Evolutionary conservation across 2,329 filamentous ascomycete genomes (phyloP), one percentile per base, ranked within the genome.

Genomic region (Botrytis medusae): DNA sequence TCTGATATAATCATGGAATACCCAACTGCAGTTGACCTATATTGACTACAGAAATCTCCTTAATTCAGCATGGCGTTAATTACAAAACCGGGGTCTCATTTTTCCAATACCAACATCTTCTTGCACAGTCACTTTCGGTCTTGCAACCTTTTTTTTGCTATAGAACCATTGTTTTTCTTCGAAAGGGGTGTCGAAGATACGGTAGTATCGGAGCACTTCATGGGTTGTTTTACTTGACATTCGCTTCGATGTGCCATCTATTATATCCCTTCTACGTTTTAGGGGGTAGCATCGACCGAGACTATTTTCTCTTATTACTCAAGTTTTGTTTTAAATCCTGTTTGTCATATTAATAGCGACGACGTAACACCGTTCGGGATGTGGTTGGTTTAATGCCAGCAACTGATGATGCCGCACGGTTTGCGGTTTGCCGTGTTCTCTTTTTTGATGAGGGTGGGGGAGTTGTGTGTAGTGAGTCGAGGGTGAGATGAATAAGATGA

Each of bases 1-100:
- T 88, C 87, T 98, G 83, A 98, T 98, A 89, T 98, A 92, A 77
- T 77, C 72, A 72, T 51, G 48, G 44, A 68, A 68, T 73, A 62
- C 64, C 72, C 75, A 37, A 61, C 18, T 37, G 64, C 42, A 42
- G 62, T 60, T 32, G 22, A 25, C 62, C 57, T 10, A 40, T 51
- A 32, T 70, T 18, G 44, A 51, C 34, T 29, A n/a, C 59, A 74
- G 65, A 74, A 40, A 67, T 77, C 76, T 75, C 69, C 63, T 79
- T 78, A 73, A 69, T 78, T 74, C 76, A 77, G 75, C 77, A 78
- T 74, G 79, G 79, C 79, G 79, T 79, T 81, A 74, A 74, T 74
- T 75, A 64, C 59, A 74, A 77, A 80, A 80, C 78, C 77, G 79
- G 74, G 78, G 79, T 76, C 71, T 74, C 73, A 61, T 77, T 78